Conservation (phyloP, 495 filamentous ascomycete genomes). For the Aspergillus egyptiacus region DNA sequence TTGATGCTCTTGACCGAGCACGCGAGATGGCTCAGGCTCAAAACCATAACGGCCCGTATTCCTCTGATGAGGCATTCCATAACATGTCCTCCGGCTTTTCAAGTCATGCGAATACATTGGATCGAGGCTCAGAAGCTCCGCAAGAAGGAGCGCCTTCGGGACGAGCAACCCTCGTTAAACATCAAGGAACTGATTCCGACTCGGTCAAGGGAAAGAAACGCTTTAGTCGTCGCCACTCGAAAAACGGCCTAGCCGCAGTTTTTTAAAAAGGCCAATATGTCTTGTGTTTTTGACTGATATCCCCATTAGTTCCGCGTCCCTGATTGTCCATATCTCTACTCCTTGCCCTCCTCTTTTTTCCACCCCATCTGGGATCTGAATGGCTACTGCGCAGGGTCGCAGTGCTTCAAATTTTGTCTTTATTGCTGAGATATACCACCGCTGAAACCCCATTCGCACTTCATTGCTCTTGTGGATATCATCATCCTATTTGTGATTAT, state of each 20-base stretch:
- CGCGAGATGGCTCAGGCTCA: slow-evolving; percentile 74
- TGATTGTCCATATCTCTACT: not conserved
- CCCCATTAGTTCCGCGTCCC: not conserved
- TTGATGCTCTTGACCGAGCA: slow-evolving; percentile 75
- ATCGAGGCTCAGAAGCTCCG: slow-evolving; percentile 40
- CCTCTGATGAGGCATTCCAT: slow-evolving; percentile 58
- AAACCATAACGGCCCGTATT: slow-evolving; percentile 58
- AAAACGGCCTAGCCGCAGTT: slow-evolving; percentile 79
- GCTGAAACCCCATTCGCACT: slow-evolving; percentile 6
- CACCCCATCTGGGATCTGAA: not conserved
- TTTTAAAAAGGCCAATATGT: slow-evolving; percentile 44
- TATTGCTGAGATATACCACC: slow-evolving; percentile 10
- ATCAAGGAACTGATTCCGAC: slow-evolving; percentile 46
- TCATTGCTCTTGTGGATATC: slow-evolving; percentile 5
- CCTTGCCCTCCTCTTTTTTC: not conserved
- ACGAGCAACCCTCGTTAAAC: slow-evolving; percentile 45
- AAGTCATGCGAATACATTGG: slow-evolving; percentile 71
- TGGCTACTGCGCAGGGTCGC: slow-evolving; percentile 17
- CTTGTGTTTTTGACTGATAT: not conserved
- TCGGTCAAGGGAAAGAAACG: slow-evolving; percentile 62
- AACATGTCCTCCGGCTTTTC: slow-evolving; percentile 67
- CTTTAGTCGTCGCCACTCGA: slow-evolving; percentile 85
- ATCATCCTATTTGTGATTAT: slow-evolving; percentile 9
- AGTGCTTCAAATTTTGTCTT: slow-evolving; percentile 6
- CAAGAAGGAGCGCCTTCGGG: slow-evolving; percentile 31